phyloP scores from a whole-genome alignment of 2,329 filamentous ascomycete species.

The Aspergillus sp. region DNA sequence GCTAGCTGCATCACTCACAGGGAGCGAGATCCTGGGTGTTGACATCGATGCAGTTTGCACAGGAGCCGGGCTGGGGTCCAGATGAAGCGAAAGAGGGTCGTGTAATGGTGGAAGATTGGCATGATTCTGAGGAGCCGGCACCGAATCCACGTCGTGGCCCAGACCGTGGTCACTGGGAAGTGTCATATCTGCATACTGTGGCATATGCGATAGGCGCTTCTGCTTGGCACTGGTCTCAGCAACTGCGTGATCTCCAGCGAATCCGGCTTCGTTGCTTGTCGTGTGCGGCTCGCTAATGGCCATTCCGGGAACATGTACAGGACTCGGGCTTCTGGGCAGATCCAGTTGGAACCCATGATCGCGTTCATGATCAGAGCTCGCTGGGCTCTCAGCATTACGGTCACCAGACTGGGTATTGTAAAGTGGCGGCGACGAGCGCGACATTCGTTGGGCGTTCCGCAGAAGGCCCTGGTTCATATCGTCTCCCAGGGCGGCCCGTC shows the following conservation, averaged over 20 bases:
- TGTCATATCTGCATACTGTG: not conserved
- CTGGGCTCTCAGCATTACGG: constrained; percentile 7
- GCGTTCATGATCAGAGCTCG: constrained; percentile 18
- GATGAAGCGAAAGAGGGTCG: constrained; percentile 18
- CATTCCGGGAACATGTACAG: constrained; percentile 20
- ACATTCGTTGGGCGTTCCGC: constrained; percentile 61
- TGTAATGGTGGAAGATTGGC: constrained; percentile 25
- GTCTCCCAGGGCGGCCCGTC: constrained; percentile 43
- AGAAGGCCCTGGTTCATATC: constrained; percentile 57
- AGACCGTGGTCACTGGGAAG: not conserved
- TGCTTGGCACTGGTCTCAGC: not conserved
- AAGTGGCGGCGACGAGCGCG: constrained; percentile 52
- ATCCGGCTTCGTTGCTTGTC: constrained; percentile 1
- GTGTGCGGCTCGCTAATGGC: constrained; percentile 14
- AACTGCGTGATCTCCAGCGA: not conserved
- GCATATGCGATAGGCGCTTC: not conserved
- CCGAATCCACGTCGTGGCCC: not conserved
- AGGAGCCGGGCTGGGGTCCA: constrained; percentile 17
- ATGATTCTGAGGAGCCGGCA: constrained; percentile 22
- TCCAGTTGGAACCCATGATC: constrained; percentile 25
- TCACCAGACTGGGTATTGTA: constrained; percentile 25
- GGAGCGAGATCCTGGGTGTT: constrained; percentile 41
- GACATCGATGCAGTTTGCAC: constrained; percentile 23
- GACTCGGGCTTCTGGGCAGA: constrained; percentile 24
- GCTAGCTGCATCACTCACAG: constrained; percentile 53